phyloP scores from a whole-genome alignment of 2,329 filamentous ascomycete genomes.

The Aspergillus quadrilineatus region DNA sequence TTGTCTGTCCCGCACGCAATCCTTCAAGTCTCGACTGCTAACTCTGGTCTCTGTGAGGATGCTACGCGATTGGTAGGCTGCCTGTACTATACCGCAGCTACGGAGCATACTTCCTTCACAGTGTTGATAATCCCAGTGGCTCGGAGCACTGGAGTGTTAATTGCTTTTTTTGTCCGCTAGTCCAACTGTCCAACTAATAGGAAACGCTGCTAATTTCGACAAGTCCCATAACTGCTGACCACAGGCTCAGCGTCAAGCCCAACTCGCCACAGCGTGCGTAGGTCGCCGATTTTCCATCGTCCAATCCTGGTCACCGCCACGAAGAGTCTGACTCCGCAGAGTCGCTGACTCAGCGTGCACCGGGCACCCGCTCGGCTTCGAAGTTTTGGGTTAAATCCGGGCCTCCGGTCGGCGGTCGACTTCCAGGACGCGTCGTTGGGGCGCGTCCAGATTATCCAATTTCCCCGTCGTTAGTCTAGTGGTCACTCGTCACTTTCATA shows the following conservation, averaged over 20 bases:
- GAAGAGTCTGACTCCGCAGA: not conserved
- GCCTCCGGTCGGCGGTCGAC: not conserved
- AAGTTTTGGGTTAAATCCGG: not conserved
- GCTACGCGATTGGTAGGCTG: not conserved
- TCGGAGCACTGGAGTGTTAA: not conserved
- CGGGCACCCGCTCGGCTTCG: not conserved
- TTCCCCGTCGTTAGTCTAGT: not conserved
- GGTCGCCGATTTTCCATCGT: not conserved
- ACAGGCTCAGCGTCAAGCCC: not conserved
- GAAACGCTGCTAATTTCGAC: constrained; percentile 1
- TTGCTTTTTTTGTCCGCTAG: constrained; percentile 7
- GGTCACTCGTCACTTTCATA: constrained; percentile 5
- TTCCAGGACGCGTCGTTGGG: too few relatives aligned
- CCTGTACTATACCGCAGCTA: not conserved
- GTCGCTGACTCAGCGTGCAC: constrained; percentile 5
- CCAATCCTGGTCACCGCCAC: constrained; percentile 4
- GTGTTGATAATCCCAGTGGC: constrained; percentile 4
- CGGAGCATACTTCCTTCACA: constrained; percentile 8
- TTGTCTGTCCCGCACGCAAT: constrained; percentile 5
- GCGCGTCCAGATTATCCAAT: not conserved
- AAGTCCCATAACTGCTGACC: constrained; percentile 1
- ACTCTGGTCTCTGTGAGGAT: not conserved
- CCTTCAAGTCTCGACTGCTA: not conserved
- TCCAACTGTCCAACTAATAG: not conserved
- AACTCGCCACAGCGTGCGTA: not conserved